Conservation (phyloP, 2,329 filamentous ascomycete genomes). For the Pyrenochaeta sp. region DNA sequence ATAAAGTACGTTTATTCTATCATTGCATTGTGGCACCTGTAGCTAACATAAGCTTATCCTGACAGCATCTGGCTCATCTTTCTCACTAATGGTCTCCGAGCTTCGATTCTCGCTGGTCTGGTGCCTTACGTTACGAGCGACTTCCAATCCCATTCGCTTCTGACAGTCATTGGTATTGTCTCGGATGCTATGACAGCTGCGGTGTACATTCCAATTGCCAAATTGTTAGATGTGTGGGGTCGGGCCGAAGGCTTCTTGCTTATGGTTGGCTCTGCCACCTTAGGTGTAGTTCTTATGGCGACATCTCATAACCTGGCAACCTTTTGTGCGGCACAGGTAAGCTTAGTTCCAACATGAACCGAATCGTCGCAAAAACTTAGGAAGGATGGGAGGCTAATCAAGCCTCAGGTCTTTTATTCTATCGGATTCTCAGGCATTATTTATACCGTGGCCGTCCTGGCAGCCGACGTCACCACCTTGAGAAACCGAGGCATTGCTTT, state of each 20-base stretch:
- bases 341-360: neutral
- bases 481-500: constrained; percentile 57
- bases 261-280: constrained; percentile 32
- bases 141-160: constrained; percentile 29
- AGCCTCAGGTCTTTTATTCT: constrained; percentile 56
- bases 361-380: neutral
- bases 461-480: constrained; percentile 70
- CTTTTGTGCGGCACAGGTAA: constrained; percentile 14
- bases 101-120: constrained; percentile 44
- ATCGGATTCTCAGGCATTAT: constrained; percentile 69
- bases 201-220: constrained; percentile 46
- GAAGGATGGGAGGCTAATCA: no score
- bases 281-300: constrained; percentile 69
- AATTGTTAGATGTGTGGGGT: constrained; percentile 49
- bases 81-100: constrained; percentile 53
- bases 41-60: neutral
- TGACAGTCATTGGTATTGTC: constrained; percentile 29
- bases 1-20: constrained; percentile 28
- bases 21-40: neutral
- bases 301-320: constrained; percentile 61
- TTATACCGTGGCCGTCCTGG: constrained; percentile 68
- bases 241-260: constrained; percentile 47
- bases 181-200: constrained; percentile 33
- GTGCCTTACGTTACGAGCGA: constrained; percentile 38
- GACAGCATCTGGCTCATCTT: constrained; percentile 37